These are phyloP conservation scores for Penicillium sclerotigenum DNA, from an alignment of 2,329 filamentous ascomycete genomes.

Conservation along the genomic window DNA sequence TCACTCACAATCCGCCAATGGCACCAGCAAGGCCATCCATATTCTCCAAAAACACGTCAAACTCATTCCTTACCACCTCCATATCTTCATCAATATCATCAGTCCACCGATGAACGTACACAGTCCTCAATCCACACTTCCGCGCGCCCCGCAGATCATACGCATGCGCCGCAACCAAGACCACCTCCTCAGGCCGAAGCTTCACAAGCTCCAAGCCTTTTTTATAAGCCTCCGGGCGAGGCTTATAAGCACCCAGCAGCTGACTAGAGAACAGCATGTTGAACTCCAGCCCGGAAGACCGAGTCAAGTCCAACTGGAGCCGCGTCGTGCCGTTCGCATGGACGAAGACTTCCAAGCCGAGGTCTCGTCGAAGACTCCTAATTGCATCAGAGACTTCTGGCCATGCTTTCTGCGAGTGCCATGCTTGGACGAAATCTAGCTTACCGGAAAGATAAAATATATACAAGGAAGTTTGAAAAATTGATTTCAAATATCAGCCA, in stretches of 20 bases:
- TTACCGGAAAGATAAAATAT: not conserved
- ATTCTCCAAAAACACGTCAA: conserved; percentile 37
- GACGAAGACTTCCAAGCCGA: conserved; percentile 47
- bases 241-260: conserved; percentile 51
- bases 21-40: conserved; percentile 17
- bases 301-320: conserved; percentile 52
- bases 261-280: conserved; percentile 54
- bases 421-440: conserved; percentile 36
- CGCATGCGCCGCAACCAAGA: conserved; percentile 55
- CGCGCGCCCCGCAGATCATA: conserved; percentile 53
- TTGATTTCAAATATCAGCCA: not conserved
- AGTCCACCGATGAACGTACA: conserved; percentile 54
- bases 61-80: conserved; percentile 40
- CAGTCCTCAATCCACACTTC: conserved; percentile 49
- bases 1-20: conserved; percentile 1
- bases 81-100: conserved; percentile 53
- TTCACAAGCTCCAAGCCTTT: conserved; percentile 48
- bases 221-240: conserved; percentile 47
- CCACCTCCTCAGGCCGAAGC: conserved; percentile 46
- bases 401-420: conserved; percentile 54
- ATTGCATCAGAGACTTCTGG: conserved; percentile 50
- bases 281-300: conserved; percentile 50
- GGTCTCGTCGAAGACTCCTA: conserved; percentile 33
- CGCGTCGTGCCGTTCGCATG: conserved; percentile 56
- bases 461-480: not conserved